Conservation (phyloP, 2,329 filamentous ascomycete species). For the Corynespora cassiicola region DNA sequence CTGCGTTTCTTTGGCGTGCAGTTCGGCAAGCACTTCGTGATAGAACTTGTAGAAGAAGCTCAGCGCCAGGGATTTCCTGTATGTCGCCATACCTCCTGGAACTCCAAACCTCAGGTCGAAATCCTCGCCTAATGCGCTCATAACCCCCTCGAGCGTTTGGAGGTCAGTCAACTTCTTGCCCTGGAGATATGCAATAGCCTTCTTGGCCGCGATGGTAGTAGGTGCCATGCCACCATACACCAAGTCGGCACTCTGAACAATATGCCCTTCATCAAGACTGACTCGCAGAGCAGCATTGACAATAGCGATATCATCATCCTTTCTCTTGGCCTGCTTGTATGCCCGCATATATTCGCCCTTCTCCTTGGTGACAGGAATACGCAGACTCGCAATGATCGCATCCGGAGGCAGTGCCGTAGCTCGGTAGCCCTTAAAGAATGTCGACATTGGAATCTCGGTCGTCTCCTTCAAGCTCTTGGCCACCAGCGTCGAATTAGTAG, state of each 20-base stretch:
- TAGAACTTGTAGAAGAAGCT: constrained; percentile 98
- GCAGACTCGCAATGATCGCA: constrained; percentile 83
- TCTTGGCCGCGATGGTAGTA: constrained; percentile 85
- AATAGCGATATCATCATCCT: constrained; percentile 98
- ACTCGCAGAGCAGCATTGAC: constrained; percentile 87
- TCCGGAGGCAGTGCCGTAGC: constrained; percentile 80
- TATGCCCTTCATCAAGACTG: constrained; percentile 70
- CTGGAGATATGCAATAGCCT: constrained; percentile 73
- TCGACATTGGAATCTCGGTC: constrained; percentile 85
- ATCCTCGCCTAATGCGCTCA: constrained; percentile 87
- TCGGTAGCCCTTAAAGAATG: constrained; percentile 93
- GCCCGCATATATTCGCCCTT: constrained; percentile 85
- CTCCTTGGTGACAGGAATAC: constrained; percentile 77
- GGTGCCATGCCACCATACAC: constrained; percentile 97
- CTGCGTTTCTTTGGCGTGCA: constrained; percentile 60
- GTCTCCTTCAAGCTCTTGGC: constrained; percentile 78
- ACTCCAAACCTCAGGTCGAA: constrained; percentile 91
- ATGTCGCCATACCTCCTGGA: constrained; percentile 96
- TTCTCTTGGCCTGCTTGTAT: constrained; percentile 96
- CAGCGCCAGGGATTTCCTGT: constrained; percentile 86
- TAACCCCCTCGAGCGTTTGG: constrained; percentile 84
- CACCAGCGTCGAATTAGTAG: constrained; percentile 80
- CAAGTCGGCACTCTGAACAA: constrained; percentile 77
- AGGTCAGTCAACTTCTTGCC: constrained; percentile 83
- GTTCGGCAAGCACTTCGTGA: constrained; percentile 76